phyloP scores from a whole-genome alignment of 352 stramenopile genomes.

The Globisporangium acanthophoron region DNA sequence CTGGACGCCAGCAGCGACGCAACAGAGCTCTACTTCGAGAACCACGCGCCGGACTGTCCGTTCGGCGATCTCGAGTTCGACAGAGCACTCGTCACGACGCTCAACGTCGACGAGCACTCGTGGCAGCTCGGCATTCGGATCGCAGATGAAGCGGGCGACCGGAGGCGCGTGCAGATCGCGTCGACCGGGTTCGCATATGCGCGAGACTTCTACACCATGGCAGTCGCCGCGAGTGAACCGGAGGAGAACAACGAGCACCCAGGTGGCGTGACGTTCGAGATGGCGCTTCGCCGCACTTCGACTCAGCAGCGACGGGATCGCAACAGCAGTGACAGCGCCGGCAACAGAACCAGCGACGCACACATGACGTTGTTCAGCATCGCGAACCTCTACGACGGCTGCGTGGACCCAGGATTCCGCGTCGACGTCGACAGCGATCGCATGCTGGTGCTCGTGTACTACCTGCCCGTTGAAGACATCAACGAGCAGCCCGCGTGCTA shows the following conservation, averaged over 20 bases:
- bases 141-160: conserved; percentile 16
- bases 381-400: conserved; percentile 51
- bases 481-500: conserved; percentile 38
- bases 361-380: conserved; percentile 77
- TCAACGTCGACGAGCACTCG: conserved; percentile 21
- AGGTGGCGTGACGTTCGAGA: conserved; percentile 60
- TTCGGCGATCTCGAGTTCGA: conserved; percentile 64
- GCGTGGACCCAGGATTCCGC: conserved; percentile 58
- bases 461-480: conserved; percentile 35
- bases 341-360: conserved; percentile 15
- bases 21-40: conserved; percentile 11
- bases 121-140: conserved; percentile 47
- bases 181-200: conserved; percentile 42
- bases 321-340: neutral
- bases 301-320: neutral
- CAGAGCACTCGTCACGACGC: conserved; percentile 31
- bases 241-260: neutral
- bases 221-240: conserved; percentile 8
- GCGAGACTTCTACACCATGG: conserved; percentile 41
- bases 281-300: conserved; percentile 33
- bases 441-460: conserved; percentile 59
- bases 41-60: conserved; percentile 30
- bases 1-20: neutral
- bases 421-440: conserved; percentile 56
- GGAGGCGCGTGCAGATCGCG: conserved; percentile 40